These are phyloP conservation scores for Cyberlindnera americana DNA, from an alignment of 805 yeast species.

Conservation along the genomic window DNA sequence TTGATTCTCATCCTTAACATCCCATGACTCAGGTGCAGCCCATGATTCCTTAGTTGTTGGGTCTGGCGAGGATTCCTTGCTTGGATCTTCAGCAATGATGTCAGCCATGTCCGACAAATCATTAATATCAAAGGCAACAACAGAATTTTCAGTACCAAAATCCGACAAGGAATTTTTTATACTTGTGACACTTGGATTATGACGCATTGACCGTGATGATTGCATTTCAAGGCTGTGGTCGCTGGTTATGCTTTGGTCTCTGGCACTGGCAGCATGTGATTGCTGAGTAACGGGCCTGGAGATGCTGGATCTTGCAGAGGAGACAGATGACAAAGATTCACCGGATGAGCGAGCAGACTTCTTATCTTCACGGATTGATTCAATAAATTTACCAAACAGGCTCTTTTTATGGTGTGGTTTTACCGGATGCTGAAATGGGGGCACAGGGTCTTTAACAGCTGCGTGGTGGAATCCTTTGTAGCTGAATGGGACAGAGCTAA, in stretches of 20 bases:
- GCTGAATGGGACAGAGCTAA: constrained; percentile 20
- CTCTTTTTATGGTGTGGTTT: constrained; percentile 35
- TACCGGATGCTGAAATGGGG: constrained; percentile 48
- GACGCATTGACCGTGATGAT: constrained; percentile 1
- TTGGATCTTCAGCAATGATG: constrained; percentile 32
- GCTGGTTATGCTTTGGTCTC: constrained; percentile 12
- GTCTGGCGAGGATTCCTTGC: constrained; percentile 7
- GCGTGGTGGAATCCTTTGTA: constrained; percentile 32
- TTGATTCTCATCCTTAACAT: constrained; percentile 38
- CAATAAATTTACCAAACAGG: constrained; percentile 28
- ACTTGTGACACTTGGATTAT: constrained; percentile 16
- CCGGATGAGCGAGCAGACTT: constrained; percentile 7
- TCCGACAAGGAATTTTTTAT: constrained; percentile 12
- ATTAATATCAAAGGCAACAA: constrained; percentile 36
- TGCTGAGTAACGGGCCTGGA: constrained; percentile 8
- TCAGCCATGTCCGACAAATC: constrained; percentile 50
- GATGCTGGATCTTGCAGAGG: constrained; percentile 7
- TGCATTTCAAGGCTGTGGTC: constrained; percentile 3
- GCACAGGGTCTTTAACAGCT: constrained; percentile 31
- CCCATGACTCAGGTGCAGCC: constrained; percentile 64
- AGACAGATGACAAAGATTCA: constrained; percentile 3
- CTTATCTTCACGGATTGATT: constrained; percentile 26
- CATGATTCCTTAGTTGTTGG: constrained; percentile 31
- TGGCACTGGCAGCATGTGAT: constrained; percentile 14
- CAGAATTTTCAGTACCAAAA: constrained; percentile 28